Evolutionary conservation across 345 rosid species (phyloP).

Genomic region (Mangifera indica): DNA sequence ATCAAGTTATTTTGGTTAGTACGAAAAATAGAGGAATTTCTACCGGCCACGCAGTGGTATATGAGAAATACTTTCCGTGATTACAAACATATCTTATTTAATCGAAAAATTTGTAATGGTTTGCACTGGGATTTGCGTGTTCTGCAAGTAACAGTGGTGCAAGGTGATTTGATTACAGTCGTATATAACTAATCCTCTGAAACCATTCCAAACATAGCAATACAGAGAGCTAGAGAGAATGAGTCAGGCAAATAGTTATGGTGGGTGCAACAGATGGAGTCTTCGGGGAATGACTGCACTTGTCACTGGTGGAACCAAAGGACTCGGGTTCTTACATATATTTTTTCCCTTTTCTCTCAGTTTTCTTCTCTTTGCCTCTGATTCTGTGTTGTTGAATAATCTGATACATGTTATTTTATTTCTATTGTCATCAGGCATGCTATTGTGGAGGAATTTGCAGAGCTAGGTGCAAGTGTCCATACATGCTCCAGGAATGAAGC

Average conservation of each 20-base stretch:
- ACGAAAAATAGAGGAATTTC: too few relatives aligned
- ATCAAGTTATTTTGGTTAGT: too few relatives aligned
- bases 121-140: too few relatives aligned
- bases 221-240: not conserved
- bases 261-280: not conserved
- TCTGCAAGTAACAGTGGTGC: too few relatives aligned
- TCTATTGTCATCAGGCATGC: constrained; percentile 46
- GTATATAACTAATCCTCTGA: too few relatives aligned
- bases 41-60: too few relatives aligned
- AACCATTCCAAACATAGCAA: not conserved
- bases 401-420: not conserved
- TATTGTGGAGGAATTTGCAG: constrained; percentile 61
- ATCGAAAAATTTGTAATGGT: too few relatives aligned
- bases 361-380: constrained; percentile 10
- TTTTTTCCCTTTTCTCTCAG: not conserved
- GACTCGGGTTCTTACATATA: constrained; percentile 26
- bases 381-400: too few relatives aligned
- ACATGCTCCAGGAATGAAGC: constrained; percentile 61
- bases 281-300: constrained; percentile 26
- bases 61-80: too few relatives aligned
- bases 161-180: too few relatives aligned
- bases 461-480: constrained; percentile 57
- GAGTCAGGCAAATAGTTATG: not conserved
- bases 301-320: constrained; percentile 38
- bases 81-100: too few relatives aligned